Conservation (phyloP, 257 asterid genomes). For the Paraleonurus japonicus region DNA sequence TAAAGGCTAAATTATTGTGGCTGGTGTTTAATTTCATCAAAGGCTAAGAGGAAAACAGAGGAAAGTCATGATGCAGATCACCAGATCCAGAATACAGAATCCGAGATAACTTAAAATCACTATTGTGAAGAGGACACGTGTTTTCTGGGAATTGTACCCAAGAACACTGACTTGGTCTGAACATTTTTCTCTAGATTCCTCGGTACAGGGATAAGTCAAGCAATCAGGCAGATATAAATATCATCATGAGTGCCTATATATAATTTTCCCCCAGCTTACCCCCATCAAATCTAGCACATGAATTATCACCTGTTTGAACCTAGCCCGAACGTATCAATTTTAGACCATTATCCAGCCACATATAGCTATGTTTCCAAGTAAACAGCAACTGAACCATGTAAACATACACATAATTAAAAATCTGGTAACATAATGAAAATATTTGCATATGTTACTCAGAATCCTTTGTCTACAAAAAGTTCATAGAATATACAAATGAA, state of each 20-base stretch:
- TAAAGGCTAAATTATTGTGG: background rate
- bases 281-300: background rate
- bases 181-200: background rate
- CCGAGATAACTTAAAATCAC: background rate
- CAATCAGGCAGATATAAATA: background rate
- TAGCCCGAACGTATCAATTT: background rate
- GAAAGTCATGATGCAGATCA: background rate
- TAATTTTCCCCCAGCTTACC: background rate
- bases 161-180: background rate
- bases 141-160: constrained; percentile 11
- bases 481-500: constrained; percentile 6
- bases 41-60: background rate
- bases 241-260: background rate
- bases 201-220: background rate
- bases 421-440: background rate
- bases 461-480: background rate
- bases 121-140: background rate
- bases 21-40: background rate
- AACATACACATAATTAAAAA: background rate
- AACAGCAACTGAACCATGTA: background rate
- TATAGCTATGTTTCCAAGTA: constrained; percentile 11
- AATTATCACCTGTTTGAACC: constrained; percentile 8
- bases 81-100: background rate
- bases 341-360: background rate
- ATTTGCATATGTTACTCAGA: background rate